Conservation (phyloP, 1,284 basidiomycete genomes). For the Ustilago shanxiensis region DNA sequence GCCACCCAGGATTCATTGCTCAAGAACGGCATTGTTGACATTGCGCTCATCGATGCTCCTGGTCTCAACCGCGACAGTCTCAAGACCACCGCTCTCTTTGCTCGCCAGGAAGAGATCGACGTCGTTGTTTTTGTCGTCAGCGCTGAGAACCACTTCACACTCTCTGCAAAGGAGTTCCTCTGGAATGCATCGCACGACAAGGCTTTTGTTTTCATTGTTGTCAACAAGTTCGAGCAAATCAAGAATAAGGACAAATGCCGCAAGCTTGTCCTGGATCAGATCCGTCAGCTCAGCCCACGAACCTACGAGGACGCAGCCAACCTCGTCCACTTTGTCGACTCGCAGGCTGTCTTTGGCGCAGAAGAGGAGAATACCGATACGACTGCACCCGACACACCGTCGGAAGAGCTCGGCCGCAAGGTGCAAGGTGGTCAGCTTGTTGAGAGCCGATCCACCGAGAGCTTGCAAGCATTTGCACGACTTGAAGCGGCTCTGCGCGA, state of each 20-base stretch:
- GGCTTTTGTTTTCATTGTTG: conserved; percentile 97
- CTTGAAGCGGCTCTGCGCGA: conserved; percentile 93
- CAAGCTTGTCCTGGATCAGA: conserved; percentile 90
- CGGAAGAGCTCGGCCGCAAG: conserved; percentile 46
- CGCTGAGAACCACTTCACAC: conserved; percentile 98
- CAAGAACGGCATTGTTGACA: conserved; percentile 96
- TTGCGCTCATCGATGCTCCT: conserved; percentile 97
- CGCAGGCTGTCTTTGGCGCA: conserved; percentile 71
- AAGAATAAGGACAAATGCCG: conserved; percentile 94
- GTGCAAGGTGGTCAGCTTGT: conserved; percentile 31
- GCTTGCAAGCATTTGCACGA: conserved; percentile 77
- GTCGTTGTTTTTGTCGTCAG: conserved; percentile 98
- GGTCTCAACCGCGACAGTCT: conserved; percentile 95
- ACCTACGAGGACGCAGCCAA: conserved; percentile 92
- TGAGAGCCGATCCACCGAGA: conserved; percentile 25
- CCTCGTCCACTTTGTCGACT: conserved; percentile 98
- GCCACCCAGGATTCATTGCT: conserved; percentile 61
- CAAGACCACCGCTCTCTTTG: conserved; percentile 95
- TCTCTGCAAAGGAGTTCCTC: conserved; percentile 95
- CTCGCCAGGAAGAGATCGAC: conserved; percentile 97
- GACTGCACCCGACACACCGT: conserved; percentile 52
- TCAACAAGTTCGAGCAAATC: conserved; percentile 98
- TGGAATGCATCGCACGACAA: conserved; percentile 95
- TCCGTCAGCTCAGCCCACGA: conserved; percentile 88
- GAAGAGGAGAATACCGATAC: conserved; percentile 21